Base-by-base conservation (phyloP, 2,329 filamentous ascomycete species). In the Phoma herbarum region DNA sequence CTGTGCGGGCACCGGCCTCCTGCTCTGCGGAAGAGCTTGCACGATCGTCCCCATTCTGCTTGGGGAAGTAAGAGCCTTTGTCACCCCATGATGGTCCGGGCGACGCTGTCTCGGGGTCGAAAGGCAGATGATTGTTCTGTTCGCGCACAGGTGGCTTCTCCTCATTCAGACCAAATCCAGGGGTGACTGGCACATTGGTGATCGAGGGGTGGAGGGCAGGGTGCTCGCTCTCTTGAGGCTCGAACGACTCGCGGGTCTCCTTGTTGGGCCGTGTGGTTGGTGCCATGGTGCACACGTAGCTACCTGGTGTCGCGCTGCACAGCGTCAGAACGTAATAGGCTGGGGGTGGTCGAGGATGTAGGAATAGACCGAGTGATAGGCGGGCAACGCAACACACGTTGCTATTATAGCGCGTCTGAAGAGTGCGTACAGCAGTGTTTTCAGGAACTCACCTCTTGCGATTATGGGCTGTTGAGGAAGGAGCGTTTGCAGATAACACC, bases 1-100 rank as follows among this genome's bases (percentile, higher is more conserved):
- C 80, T 3, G 80, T 79, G 42, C 74, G 77, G 35, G 79, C 80
- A 57, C 80, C 81, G 45, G 77, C 79, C 14, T 77, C 79, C 23
- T 76, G 76, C 50, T 83, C 76, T 4, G 77, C 72, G 3, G 79
- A 77, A 23, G 77, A 80, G 62, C 57, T 56, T 3, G 65, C 61
- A 8, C 61, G 48, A 42, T 60, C 65, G 4, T 68, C 55, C 8
- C 33, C 56, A 44, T 72, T 59, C 48, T 68, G 65, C 35, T 67
- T 64, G 26, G 69, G 53, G 59, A 77, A 75, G 52, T 78, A 76
- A 28, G 75, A 76, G 26, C 57, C 57, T 12, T 55, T 54, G 41
- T 47, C 22, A 49, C 70, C 77, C 73, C 75, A 77, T 22, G 66
- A 64, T 4, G 77, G 76, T 20, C 74, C 74, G 23, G 73, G 72